Evolutionary conservation across 2,329 filamentous ascomycete genomes (phyloP), one percentile per base, ranked within the genome.

Genomic region (Phoma sp.): DNA sequence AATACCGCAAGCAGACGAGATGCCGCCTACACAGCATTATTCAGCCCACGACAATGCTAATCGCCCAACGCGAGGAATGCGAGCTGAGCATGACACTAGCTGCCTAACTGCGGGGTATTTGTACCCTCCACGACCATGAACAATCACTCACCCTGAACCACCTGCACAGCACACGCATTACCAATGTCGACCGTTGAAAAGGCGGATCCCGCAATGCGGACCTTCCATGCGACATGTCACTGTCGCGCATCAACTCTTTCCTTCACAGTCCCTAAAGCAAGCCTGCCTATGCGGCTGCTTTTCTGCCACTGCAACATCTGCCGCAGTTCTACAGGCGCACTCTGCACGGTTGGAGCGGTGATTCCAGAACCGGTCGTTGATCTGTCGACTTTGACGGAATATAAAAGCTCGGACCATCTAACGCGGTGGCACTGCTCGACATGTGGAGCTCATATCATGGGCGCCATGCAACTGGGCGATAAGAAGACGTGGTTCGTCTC

Each of bases 291-390:
- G 7, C 63, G 66, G 29, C 65, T 70, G 5, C 67, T 72, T 42
- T 69, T 85, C 57, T 85, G 83, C 66, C 80, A 84, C 62, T 85
- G 83, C 73, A 68, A 69, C 53, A 74, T 68, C 21, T 86, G 82
- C 66, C 78, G 82, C 14, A 74, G 74, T 38, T 73, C 76, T 25
- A 80, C 78, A 15, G 83, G 83, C 17, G 71, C 78, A 10, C 70
- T 83, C 7, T 78, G 72, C 48, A 71, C 74, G 18, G 78, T 77
- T n/a, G 78, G 79, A 50, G 71, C 79, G 20, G 60, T 66, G 10
- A 64, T 84, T 17, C 74, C 76, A 9, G 47, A 67, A 18, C 74
- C 76, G 23, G 39, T n/a, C 11, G 6, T 52, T 15, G 32, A 52
- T 12, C 14, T 43, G 1, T 47, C 42, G 5, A 43, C n/a, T 6